Percentiles rank a stretch among this genome's conserved stretches.
These are phyloP conservation scores for Paecilomyces fulvus DNA, from an alignment of 2,329 filamentous ascomycete genomes.

Conservation along the genomic window DNA sequence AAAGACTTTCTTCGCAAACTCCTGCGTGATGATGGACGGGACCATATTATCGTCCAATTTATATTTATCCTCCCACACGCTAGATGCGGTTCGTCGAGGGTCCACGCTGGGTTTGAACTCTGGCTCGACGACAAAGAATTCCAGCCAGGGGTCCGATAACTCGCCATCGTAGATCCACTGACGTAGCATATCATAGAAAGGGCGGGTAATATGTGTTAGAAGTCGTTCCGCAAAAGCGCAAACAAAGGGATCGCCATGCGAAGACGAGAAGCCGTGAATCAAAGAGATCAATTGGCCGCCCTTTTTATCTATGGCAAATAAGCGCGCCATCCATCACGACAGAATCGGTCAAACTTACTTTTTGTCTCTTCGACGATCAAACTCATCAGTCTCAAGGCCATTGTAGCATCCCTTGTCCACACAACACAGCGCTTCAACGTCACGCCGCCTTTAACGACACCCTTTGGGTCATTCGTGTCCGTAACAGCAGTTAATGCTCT, in stretches of 20 bases:
- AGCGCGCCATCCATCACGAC: conserved; percentile 8
- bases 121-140: conserved; percentile 92
- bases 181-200: conserved; percentile 92
- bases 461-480: conserved; percentile 50
- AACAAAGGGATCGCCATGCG: conserved; percentile 91
- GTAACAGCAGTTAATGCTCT: conserved; percentile 66
- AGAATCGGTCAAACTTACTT: conserved; percentile 40
- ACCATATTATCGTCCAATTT: conserved; percentile 77
- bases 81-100: conserved; percentile 55
- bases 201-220: conserved; percentile 75
- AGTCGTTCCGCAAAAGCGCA: conserved; percentile 86
- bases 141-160: conserved; percentile 86
- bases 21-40: conserved; percentile 82
- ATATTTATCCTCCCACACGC: conserved; percentile 98
- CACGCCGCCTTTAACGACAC: conserved; percentile 77
- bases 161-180: conserved; percentile 99
- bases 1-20: conserved; percentile 94
- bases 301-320: conserved; percentile 46
- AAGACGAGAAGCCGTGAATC: conserved; percentile 87
- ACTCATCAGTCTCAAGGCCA: conserved; percentile 88
- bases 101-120: conserved; percentile 45
- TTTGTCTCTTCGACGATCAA: conserved; percentile 87
- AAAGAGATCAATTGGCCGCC: conserved; percentile 89
- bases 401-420: conserved; percentile 95
- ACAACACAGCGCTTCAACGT: conserved; percentile 93